Conservation (phyloP, 257 asterid genomes). For the Thymus mandschuricus region DNA sequence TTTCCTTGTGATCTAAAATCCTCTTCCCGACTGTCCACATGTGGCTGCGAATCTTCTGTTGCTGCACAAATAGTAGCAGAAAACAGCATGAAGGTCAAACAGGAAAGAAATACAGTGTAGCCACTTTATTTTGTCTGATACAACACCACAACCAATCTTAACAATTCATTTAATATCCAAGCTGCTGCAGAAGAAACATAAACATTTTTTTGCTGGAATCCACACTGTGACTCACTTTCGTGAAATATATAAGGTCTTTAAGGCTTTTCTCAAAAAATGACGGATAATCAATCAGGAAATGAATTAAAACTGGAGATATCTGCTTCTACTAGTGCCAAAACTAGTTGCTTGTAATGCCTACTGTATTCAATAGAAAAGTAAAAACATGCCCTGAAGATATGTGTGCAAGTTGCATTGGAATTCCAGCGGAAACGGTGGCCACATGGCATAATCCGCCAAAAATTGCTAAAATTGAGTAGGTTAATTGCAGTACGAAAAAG, state of each 20-base stretch:
- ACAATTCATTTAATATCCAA: neutral
- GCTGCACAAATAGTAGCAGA: slow-evolving; percentile 23
- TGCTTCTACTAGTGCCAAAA: neutral
- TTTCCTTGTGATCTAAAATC: slow-evolving; percentile 27
- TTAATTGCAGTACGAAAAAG: neutral
- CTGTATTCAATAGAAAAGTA: neutral
- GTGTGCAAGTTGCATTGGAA: neutral
- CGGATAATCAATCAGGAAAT: neutral
- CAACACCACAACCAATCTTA: neutral
- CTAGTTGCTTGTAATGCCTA: neutral
- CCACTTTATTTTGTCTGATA: neutral
- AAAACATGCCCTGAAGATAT: neutral
- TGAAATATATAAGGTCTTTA: neutral
- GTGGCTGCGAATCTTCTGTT: slow-evolving; percentile 26
- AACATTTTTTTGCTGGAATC: neutral
- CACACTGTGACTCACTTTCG: neutral
- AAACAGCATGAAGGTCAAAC: slow-evolving; percentile 21
- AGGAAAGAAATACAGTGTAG: neutral
- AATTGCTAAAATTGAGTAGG: neutral
- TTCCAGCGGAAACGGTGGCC: neutral
- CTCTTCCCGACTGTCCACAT: slow-evolving; percentile 24
- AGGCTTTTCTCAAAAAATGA: neutral
- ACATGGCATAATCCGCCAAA: neutral
- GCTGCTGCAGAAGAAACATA: neutral
- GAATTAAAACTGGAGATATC: neutral